Conservation (phyloP, 345 rosid species). For the Dovyalis caffra region DNA sequence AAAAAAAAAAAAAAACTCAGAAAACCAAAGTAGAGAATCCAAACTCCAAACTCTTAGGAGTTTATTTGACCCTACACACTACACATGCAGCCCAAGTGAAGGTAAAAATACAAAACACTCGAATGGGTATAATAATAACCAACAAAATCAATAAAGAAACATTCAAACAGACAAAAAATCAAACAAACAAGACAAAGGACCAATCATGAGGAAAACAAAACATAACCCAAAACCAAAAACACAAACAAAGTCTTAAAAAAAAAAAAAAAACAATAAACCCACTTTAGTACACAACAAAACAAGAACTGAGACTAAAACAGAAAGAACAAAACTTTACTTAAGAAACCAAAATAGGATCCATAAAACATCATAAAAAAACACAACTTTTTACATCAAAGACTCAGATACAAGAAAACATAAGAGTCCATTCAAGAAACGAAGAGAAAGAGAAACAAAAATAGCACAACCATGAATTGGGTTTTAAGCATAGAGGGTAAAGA, state of each 20-base stretch:
- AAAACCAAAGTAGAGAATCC: neutral
- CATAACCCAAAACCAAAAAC: neutral
- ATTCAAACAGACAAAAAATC: neutral
- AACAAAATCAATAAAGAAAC: neutral
- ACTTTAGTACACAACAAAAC: too few relatives aligned
- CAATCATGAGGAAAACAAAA: neutral
- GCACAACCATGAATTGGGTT: neutral
- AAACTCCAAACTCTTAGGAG: neutral
- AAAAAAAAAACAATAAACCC: neutral
- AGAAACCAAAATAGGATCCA: neutral
- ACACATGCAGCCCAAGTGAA: neutral
- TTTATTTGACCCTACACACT: neutral
- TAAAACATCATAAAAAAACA: neutral
- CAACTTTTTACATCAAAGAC: neutral
- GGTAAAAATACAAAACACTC: neutral
- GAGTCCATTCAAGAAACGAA: too few relatives aligned
- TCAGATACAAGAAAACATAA: neutral
- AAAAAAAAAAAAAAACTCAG: neutral
- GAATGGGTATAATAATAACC: neutral
- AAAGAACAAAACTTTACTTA: neutral
- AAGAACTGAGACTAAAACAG: neutral
- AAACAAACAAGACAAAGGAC: neutral
- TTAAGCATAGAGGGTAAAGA: neutral
- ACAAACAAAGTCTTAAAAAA: neutral
- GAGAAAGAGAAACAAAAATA: neutral